Base-by-base conservation (phyloP, 2,329 filamentous ascomycete genomes). In the Arthrobotrys megalospora region DNA sequence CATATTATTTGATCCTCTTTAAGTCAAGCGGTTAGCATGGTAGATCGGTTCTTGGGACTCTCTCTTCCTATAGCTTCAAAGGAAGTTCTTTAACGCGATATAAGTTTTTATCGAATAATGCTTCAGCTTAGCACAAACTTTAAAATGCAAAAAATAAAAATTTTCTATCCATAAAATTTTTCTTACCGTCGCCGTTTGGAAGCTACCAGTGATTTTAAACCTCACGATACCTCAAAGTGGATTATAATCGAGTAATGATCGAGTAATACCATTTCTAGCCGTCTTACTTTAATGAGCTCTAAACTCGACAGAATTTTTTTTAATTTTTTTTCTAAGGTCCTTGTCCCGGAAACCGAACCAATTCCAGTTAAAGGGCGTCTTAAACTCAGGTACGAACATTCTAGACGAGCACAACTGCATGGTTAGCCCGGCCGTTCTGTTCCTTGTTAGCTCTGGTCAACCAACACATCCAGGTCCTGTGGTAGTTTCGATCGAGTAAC, bases 401-500 rank as follows among this genome's bases (percentile, higher is more conserved):
- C 69, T 32, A 34, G 67, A 70, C 53, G 12, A 45, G 12, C 8
- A 60, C 12, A 50, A 50, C 12, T 24, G 16, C 47, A 52, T 28
- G 19, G 47, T 52, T n/a, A 52, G 47, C 8, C 21, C n/a, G 10
- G 50, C 28, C n/a, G 34, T 6, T 21, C 12, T 45, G 11, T 45
- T 45, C 41, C 41, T 16, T 14, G 24, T 36, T 32, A n/a, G 10
- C 43, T n/a, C 43, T n/a, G 41, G 24, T 43, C 3, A 7, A 21
- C 64, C 71, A 69, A 68, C 71, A 64, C 64, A 76, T 68, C 43
- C 47, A 32, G 52, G 71, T 43, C 5, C 34, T 64, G 67, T 72
- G 75, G 75, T 71, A 78, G 67, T 78, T 78, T 78, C 28, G 32
- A 78, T 78, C 75, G 75, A 78, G 75, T 78, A 78, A 78, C 52